These are phyloP conservation scores for Marchantia polymorpha DNA, from an alignment of 225 moss, liverwort and hornwort species.

Conservation along the genomic window DNA sequence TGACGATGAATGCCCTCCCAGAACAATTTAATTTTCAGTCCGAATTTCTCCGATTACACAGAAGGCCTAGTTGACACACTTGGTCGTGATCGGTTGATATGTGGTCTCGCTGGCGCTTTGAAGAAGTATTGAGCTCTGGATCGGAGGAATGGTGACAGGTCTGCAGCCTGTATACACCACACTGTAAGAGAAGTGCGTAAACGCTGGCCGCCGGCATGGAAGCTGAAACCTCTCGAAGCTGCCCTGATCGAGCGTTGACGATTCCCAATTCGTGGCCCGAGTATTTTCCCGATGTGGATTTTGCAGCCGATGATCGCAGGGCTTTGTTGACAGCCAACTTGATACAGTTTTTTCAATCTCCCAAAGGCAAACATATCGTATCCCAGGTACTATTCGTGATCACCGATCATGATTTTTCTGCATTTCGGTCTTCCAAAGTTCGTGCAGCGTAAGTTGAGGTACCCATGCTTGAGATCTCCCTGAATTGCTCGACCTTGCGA, in stretches of 20 bases:
- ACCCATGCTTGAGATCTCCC: not conserved
- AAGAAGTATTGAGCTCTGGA: too few species aligned
- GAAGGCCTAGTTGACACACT: too few species aligned
- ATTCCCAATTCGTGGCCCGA: constrained; percentile 71
- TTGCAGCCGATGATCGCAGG: constrained; percentile 44
- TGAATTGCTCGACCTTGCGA: not conserved
- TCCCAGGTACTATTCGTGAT: constrained; percentile 53
- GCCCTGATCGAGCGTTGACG: constrained; percentile 16
- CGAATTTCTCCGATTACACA: too few species aligned
- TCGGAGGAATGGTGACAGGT: not conserved
- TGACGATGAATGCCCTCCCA: too few species aligned
- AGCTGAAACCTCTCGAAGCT: constrained; percentile 12
- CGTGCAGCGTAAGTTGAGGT: not conserved
- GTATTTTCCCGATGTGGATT: constrained; percentile 84
- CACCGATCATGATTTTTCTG: constrained; percentile 32
- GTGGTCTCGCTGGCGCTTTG: too few species aligned
- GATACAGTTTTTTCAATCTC: constrained; percentile 48
- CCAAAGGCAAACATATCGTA: constrained; percentile 53
- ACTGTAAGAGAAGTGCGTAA: too few species aligned
- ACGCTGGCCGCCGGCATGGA: constrained; percentile 19
- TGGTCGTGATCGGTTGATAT: too few species aligned
- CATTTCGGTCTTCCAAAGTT: not conserved
- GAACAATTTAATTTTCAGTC: too few species aligned
- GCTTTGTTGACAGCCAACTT: constrained; percentile 59
- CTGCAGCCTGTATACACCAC: not conserved